Evolutionary conservation across 2,329 filamentous ascomycete species (phyloP), one percentile per base, ranked within the genome.

Genomic region (Arthrinium phaeospermum): DNA sequence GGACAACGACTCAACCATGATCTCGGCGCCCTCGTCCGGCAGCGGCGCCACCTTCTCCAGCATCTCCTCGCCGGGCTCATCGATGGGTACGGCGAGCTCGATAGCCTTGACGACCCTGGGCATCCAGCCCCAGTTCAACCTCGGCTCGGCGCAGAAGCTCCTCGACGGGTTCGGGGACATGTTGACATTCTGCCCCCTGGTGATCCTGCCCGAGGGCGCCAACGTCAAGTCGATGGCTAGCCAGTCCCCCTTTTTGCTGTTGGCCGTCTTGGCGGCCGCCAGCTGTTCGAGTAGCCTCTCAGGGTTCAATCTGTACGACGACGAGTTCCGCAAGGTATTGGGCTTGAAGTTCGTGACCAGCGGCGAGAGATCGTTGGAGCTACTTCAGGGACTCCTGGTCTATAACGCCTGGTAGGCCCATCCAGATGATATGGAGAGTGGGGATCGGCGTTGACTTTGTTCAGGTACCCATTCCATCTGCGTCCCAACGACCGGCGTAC

Each of bases 241-340:
- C 30, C 79, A 83, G 1, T 81, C 83, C 37, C 89, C 89, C 0
- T 89, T 90, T 75, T 80, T 90, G 24, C 77, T 91, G 47, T 78
- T 91, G 16, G 85, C 88, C 2, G 85, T 90, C 24, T 79, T 91
- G 1, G 85, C 88, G 1, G 84, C 86, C 0, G 85, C 86, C 4
- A 86, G 87, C 46, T 85, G 83, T 1, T 84, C 85, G 44, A 81
- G 77, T 14, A 85, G 85, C n/a, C 76, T 87, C 30, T 86, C 88
- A 74, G 85, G 88, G 0, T 86, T 90, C 71, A 84, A 80, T 19
- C 80, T 88, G 3, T 89, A 91, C 64, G 89, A 90, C 41, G 85
- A 87, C 68, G 89, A 91, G 78, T 88, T 91, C 69, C 82, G 88
- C 44, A 89, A 89, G 76, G 83, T 89, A 0, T 75, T 90, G n/a